Conservation (phyloP, 2,329 filamentous ascomycete genomes). For the Penicillium sp. region DNA sequence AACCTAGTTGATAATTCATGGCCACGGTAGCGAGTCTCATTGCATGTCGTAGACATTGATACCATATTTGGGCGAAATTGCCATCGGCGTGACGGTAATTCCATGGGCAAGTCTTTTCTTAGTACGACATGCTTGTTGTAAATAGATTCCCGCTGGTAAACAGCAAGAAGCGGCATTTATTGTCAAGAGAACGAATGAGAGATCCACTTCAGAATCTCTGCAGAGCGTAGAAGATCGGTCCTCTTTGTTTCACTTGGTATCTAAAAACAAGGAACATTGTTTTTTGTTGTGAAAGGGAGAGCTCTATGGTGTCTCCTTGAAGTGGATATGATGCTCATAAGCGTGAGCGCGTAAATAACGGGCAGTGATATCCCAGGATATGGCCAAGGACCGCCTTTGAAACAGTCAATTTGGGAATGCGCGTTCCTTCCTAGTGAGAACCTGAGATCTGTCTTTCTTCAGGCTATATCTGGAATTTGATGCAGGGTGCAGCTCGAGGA, state of each 20-base stretch:
- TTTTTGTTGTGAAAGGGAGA: neutral
- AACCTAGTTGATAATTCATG: too few relatives aligned
- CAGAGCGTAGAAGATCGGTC: neutral
- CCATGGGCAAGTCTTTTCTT: too few relatives aligned
- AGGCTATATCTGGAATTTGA: neutral
- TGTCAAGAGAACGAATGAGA: too few relatives aligned
- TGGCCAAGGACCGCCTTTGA: neutral
- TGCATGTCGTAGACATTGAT: too few relatives aligned
- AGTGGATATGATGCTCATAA: neutral
- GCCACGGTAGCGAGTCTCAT: too few relatives aligned
- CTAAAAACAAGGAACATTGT: neutral
- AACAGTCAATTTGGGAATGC: neutral
- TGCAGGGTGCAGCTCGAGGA: neutral
- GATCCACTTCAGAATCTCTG: too few relatives aligned
- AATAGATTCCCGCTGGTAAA: too few relatives aligned
- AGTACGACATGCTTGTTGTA: too few relatives aligned
- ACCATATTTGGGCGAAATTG: too few relatives aligned
- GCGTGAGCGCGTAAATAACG: neutral
- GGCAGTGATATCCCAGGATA: neutral
- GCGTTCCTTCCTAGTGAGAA: neutral
- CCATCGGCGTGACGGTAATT: too few relatives aligned
- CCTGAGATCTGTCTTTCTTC: neutral
- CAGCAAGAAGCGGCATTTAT: too few relatives aligned
- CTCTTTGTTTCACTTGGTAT: neutral
- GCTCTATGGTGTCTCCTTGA: neutral